Conservation (phyloP, 257 asterid genomes). For the Fraxinus americana region DNA sequence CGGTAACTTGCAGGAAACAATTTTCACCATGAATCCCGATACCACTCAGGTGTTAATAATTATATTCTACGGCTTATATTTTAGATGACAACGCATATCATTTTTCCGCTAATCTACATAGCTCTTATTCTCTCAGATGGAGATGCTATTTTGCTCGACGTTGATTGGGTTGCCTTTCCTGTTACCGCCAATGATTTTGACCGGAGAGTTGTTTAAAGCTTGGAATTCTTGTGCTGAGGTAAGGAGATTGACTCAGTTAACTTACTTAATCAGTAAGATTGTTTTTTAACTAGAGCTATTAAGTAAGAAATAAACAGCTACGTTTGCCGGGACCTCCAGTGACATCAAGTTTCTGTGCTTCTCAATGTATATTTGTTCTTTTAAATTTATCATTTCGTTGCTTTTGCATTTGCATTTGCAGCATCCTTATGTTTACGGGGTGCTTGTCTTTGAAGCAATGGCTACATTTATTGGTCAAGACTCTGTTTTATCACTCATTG, state of each 20-base stretch:
- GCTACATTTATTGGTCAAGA: slow-evolving; percentile 86
- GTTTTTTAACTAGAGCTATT: neutral
- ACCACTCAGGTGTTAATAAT: slow-evolving; percentile 70
- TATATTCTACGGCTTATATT: neutral
- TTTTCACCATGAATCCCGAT: slow-evolving; percentile 80
- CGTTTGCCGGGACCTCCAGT: neutral
- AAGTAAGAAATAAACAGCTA: neutral
- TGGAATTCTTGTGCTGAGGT: slow-evolving; percentile 88
- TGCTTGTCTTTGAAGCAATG: slow-evolving; percentile 76
- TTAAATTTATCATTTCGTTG: neutral
- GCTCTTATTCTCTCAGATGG: slow-evolving; percentile 47
- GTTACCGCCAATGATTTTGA: slow-evolving; percentile 70
- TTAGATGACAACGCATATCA: neutral
- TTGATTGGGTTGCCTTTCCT: slow-evolving; percentile 77
- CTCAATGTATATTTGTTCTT: no score
- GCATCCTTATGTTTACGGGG: slow-evolving; percentile 85
- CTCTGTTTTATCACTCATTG: slow-evolving; percentile 83
- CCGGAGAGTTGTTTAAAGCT: slow-evolving; percentile 74
- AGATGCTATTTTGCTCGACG: slow-evolving; percentile 88
- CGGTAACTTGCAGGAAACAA: slow-evolving; percentile 90
- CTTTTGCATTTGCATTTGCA: slow-evolving; percentile 31
- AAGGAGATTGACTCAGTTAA: neutral
- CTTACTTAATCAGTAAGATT: neutral
- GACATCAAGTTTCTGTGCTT: neutral
- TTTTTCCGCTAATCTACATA: neutral